Evolutionary conservation across 2,329 filamentous ascomycete species (phyloP).

Genomic region (Botryotinia globosa): DNA sequence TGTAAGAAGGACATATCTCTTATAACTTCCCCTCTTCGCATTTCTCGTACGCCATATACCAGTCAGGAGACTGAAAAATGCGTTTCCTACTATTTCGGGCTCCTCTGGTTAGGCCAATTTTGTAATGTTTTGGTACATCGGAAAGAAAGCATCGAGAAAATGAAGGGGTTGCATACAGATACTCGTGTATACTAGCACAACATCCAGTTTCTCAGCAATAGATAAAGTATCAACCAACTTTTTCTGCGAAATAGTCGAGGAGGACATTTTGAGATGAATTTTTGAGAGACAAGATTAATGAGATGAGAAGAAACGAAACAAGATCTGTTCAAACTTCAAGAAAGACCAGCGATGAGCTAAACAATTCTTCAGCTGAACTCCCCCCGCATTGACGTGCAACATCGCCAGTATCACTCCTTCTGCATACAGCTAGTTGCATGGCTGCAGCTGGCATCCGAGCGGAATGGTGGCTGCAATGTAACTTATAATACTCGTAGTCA

Average conservation of each 20-base stretch:
- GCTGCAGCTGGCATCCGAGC: neutral
- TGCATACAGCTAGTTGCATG: neutral
- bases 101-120: neutral
- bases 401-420: neutral
- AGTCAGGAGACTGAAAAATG: slow-evolving; percentile 26
- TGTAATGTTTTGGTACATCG: neutral
- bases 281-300: neutral
- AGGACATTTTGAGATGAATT: slow-evolving; percentile 20
- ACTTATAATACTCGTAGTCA: neutral
- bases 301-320: neutral
- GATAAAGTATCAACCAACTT: slow-evolving; percentile 22
- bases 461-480: neutral
- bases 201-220: slow-evolving; percentile 31
- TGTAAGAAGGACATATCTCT: slow-evolving; percentile 28
- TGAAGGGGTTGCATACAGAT: slow-evolving; percentile 24
- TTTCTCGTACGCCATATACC: slow-evolving; percentile 24
- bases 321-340: neutral
- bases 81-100: slow-evolving; percentile 24
- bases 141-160: neutral
- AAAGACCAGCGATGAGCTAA: neutral
- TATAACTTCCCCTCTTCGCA: slow-evolving; percentile 24
- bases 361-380: neutral
- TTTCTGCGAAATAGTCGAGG: slow-evolving; percentile 29
- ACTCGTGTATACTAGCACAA: slow-evolving; percentile 23
- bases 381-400: neutral